Percentiles rank a stretch among this genome's conserved stretches.
phyloP scores from a whole-genome alignment of 371 early-diverging fungal species.

The Zopfochytrium polystomum region DNA sequence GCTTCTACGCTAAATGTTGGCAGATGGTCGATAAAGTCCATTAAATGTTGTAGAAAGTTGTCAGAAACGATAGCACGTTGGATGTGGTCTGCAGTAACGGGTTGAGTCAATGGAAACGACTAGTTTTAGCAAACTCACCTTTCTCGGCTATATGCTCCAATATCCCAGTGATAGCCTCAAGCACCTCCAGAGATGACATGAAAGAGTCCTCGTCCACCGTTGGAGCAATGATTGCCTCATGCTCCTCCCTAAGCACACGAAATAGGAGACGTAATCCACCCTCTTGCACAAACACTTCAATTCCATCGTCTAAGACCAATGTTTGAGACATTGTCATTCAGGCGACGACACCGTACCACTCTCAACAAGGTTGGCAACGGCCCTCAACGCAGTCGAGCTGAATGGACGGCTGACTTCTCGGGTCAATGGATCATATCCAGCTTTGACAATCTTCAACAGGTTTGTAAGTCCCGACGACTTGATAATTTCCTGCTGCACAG shows the following conservation, averaged over 20 bases:
- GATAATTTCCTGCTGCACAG: constrained; percentile 34
- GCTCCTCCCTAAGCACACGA: constrained; percentile 27
- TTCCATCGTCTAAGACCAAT: constrained; percentile 35
- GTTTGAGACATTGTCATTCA: too few species aligned
- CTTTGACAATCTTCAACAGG: constrained; percentile 21
- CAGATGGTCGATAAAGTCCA: constrained; percentile 49
- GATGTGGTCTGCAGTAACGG: constrained; percentile 25
- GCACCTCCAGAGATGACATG: constrained; percentile 33
- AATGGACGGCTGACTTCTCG: too few species aligned
- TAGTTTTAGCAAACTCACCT: constrained; percentile 23
- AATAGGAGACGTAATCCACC: constrained; percentile 27
- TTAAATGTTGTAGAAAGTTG: constrained; percentile 31
- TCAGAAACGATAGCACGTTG: constrained; percentile 37
- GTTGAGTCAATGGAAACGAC: neutral
- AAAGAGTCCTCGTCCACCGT: constrained; percentile 19
- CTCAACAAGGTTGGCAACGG: neutral
- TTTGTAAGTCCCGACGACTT: constrained; percentile 16
- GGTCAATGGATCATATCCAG: neutral
- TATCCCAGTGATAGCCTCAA: constrained; percentile 40
- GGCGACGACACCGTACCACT: neutral
- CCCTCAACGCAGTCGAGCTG: too few species aligned
- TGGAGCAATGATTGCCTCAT: constrained; percentile 18
- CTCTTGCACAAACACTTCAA: constrained; percentile 28
- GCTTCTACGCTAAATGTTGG: constrained; percentile 16
- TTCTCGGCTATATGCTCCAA: constrained; percentile 49